Conservation (phyloP, 169 alveolate species). For the Plasmodium sp. region DNA sequence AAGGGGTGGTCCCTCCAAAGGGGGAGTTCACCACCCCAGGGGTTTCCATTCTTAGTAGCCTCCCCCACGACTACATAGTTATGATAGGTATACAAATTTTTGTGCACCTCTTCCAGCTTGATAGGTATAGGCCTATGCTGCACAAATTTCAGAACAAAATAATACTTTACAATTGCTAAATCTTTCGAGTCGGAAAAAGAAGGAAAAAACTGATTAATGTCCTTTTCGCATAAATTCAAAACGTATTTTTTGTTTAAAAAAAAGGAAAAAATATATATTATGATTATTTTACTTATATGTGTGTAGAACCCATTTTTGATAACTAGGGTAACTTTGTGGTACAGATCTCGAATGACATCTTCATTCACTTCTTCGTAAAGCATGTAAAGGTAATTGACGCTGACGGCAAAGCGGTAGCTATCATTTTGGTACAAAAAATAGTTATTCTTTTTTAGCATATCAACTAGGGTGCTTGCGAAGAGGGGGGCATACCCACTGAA, state of each 20-base stretch:
- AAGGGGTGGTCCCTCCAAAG: background rate
- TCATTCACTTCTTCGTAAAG: background rate
- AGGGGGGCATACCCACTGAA: background rate
- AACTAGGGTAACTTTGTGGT: background rate
- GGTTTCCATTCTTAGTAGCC: background rate
- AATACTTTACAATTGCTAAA: conserved; percentile 35
- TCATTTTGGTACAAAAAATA: conserved; percentile 26
- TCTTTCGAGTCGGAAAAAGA: conserved; percentile 20
- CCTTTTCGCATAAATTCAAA: conserved; percentile 11
- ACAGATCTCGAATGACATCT: background rate
- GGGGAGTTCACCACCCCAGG: background rate
- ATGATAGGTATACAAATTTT: conserved; percentile 1
- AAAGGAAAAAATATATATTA: conserved; percentile 38
- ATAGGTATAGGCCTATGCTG: conserved; percentile 10
- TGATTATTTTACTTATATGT: conserved; percentile 38
- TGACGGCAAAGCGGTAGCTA: conserved; percentile 21
- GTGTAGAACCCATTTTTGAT: conserved; percentile 29
- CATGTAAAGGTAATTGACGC: conserved; percentile 12
- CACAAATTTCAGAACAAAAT: conserved; percentile 26
- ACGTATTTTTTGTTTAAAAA: conserved; percentile 29
- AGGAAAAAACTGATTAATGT: conserved; percentile 13
- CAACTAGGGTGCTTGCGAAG: background rate
- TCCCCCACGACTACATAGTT: background rate
- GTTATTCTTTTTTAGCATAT: conserved; percentile 26
- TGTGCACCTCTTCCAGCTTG: conserved; percentile 19